phyloP scores from a whole-genome alignment of 495 filamentous ascomycete genomes.

The Umbilicaria muhlenbergii region DNA sequence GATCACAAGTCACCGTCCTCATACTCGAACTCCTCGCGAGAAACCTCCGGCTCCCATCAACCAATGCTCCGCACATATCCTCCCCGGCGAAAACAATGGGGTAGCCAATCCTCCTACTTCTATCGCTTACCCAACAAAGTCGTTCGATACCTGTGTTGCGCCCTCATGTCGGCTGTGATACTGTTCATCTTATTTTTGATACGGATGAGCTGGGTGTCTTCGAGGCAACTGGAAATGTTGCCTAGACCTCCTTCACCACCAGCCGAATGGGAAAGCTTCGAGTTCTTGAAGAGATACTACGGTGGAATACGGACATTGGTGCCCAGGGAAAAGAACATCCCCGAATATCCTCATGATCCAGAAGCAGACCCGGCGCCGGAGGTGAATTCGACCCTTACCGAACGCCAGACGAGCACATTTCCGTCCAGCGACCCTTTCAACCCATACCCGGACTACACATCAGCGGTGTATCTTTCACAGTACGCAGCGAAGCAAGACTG shows the following conservation, averaged over 20 bases:
- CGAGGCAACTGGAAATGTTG: constrained; percentile 35
- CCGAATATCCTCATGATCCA: constrained; percentile 51
- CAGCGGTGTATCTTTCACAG: constrained; percentile 37
- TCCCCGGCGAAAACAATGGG: constrained; percentile 19
- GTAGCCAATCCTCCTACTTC: constrained; percentile 26
- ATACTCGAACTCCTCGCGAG: constrained; percentile 27
- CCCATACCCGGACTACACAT: constrained; percentile 53
- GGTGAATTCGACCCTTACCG: constrained; percentile 5
- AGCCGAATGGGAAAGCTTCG: constrained; percentile 67
- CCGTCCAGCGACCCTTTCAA: constrained; percentile 45
- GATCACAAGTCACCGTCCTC: constrained; percentile 14
- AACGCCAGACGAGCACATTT: constrained; percentile 14
- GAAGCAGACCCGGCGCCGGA: constrained; percentile 26
- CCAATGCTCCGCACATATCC: constrained; percentile 36
- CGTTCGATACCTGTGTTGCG: constrained; percentile 56
- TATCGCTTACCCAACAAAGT: constrained; percentile 48
- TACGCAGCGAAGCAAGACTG: constrained; percentile 57
- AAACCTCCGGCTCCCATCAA: constrained; percentile 36
- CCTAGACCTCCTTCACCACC: constrained; percentile 38
- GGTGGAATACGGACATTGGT: constrained; percentile 61
- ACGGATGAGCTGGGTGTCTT: constrained; percentile 51
- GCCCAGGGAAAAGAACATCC: constrained; percentile 39
- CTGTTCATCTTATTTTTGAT: constrained; percentile 58
- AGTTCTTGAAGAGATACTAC: constrained; percentile 69
- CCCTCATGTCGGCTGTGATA: constrained; percentile 48